Percentiles rank a stretch among this genome's conserved stretches.
Conservation (phyloP, 768 basidiomycete species). For the Leccinum longicurvipes region DNA sequence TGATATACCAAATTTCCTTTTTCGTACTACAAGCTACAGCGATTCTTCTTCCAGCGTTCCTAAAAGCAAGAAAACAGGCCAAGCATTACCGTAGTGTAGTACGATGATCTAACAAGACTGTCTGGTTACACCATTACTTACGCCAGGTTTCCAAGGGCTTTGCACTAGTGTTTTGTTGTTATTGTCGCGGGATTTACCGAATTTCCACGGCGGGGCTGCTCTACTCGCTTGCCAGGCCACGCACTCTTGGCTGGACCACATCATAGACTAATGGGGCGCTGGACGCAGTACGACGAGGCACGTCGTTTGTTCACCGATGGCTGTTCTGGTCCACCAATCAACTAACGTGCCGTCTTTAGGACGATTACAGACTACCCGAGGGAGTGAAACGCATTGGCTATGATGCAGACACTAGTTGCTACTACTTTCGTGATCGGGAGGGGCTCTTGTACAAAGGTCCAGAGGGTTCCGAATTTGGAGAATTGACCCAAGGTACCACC, state of each 20-base stretch:
- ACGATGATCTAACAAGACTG: too few species aligned
- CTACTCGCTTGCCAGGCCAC: slow-evolving; percentile 3
- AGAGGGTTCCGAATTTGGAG: slow-evolving; percentile 61
- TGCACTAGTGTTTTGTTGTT: neutral
- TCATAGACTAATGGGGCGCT: slow-evolving; percentile 31
- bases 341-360: slow-evolving; percentile 30
- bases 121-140: neutral
- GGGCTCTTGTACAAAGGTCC: slow-evolving; percentile 55
- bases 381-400: slow-evolving; percentile 68
- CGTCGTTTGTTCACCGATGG: neutral
- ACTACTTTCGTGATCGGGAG: slow-evolving; percentile 57
- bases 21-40: too few species aligned
- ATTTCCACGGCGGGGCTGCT: neutral
- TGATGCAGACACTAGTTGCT: slow-evolving; percentile 65
- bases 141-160: too few species aligned
- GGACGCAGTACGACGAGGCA: slow-evolving; percentile 37
- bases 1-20: slow-evolving; percentile 11
- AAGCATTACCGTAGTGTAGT: too few species aligned
- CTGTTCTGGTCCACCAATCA: neutral
- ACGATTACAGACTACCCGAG: slow-evolving; percentile 50
- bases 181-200: slow-evolving; percentile 22
- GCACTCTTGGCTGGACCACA: slow-evolving; percentile 23
- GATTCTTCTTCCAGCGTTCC: too few species aligned
- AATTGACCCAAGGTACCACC: slow-evolving; percentile 39
- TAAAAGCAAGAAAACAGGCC: too few species aligned